Evolutionary conservation across 2,329 filamentous ascomycete species (phyloP).

Genomic region (Diaporthe sp.): DNA sequence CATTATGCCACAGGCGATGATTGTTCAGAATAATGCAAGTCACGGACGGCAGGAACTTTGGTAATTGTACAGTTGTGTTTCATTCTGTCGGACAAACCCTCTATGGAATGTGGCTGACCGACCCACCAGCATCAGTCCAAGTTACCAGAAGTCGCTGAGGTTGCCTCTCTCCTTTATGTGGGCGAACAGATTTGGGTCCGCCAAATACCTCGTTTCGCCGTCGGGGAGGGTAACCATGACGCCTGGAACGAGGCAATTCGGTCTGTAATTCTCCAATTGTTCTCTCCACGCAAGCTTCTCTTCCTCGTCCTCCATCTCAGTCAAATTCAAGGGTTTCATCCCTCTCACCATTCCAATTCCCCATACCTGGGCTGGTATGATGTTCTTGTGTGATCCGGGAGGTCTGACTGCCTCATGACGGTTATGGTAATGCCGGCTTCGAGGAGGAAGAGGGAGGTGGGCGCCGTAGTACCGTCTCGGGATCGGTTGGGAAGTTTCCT

Average conservation of each 20-base stretch:
- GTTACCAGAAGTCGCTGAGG: neutral
- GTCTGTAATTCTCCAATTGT: neutral
- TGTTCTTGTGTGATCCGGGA: neutral
- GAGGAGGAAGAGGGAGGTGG: neutral
- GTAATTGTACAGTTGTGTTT: neutral
- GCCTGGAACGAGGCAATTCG: neutral
- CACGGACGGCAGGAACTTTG: neutral
- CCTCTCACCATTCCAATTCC: no score
- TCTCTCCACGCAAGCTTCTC: neutral
- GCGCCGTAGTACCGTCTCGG: neutral
- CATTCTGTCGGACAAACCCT: neutral
- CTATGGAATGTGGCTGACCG: neutral
- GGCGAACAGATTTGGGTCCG: neutral
- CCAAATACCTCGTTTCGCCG: neutral
- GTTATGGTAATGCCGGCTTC: neutral
- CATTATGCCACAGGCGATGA: neutral
- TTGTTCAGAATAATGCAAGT: neutral
- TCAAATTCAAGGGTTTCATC: neutral
- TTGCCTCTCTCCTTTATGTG: neutral
- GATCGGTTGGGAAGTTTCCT: no score
- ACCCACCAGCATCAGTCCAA: neutral
- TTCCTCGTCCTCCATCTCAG: neutral
- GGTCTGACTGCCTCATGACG: neutral
- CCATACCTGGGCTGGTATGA: no score
- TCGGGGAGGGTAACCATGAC: neutral